Base-by-base conservation (phyloP, 441 rosid species). In the Euphorbia corollata region DNA sequence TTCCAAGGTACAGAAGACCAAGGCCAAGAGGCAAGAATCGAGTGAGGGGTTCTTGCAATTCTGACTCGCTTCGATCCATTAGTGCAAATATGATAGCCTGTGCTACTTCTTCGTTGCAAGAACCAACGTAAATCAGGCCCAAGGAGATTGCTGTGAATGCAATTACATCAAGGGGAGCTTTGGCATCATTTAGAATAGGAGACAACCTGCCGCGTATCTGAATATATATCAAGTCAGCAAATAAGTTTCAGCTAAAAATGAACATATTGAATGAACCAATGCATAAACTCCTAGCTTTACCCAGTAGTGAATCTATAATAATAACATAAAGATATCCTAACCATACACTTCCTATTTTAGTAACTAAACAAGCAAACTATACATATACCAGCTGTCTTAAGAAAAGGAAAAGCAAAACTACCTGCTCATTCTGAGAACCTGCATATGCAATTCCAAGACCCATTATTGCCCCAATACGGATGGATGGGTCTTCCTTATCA, bases 401-500 rank as follows among this genome's bases (percentile, higher is more conserved):
- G n/a, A 36, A 55, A 59, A 24, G 61, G 59, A 32, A 58, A 47
- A 56, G 32, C 16, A 24, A 11, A 56, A 55, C 20, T 59, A 87
- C 98, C 94, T 81, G 86, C 50, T 88, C 96, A 75, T 88, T 88
- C 78, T 86, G 92, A 64, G 96, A 67, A 73, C 98, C 99, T n/a
- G 99, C 98, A 81, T 90, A 91, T 51, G 99, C 84, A 74, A 94
- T 86, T 73, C 96, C 98, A 13, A 91, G 84, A 57, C 99, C 99
- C 96, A 94, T 88, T 41, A 94, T 91, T 68, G 94, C 98, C 71
- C 98, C 99, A 63, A 94, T 91, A 68, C 96, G 81, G 47, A 85
- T 77, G 38, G 87, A 84, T 70, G 94, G 63, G 79, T 94, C 99
- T 75, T 88, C 99, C 69, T 79, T 89, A 71, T 77, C 82, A 1